phyloP scores from a whole-genome alignment of 129 eudicot genomes.

The carrot (Daucus carota) region DNA sequence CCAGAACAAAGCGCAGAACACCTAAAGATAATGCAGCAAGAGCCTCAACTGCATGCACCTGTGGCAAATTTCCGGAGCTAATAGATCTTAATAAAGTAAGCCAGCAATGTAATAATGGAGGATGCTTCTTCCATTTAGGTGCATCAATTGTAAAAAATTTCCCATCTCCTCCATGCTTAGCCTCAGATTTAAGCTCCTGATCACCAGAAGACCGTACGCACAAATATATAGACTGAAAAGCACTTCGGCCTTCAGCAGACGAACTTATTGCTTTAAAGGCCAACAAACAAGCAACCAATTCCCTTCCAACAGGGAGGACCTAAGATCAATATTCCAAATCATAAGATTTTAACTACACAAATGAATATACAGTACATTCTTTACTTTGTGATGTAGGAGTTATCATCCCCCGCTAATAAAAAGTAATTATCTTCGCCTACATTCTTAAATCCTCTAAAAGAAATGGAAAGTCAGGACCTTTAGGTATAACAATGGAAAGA shows the following conservation, averaged over 20 bases:
- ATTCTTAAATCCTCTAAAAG: neutral
- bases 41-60: conserved; percentile 39
- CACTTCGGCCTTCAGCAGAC: conserved; percentile 49
- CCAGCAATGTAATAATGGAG: conserved; percentile 68
- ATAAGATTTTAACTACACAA: neutral
- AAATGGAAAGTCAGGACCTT: neutral
- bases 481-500: neutral
- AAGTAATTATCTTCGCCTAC: neutral
- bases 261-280: conserved; percentile 58
- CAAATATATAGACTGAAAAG: conserved; percentile 38
- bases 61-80: conserved; percentile 47
- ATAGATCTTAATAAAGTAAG: conserved; percentile 43
- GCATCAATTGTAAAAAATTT: conserved; percentile 19
- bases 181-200: conserved; percentile 40
- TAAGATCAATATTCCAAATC: conserved; percentile 6
- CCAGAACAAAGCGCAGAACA: conserved; percentile 63
- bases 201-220: conserved; percentile 24
- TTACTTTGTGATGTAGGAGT: neutral
- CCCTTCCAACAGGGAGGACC: conserved; percentile 83
- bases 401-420: neutral
- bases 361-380: neutral
- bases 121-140: conserved; percentile 48
- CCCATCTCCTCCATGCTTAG: conserved; percentile 21
- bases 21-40: conserved; percentile 47
- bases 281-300: conserved; percentile 65